Conservation (phyloP, 1,139 yeast genomes). For the Pneumocystis sp. region DNA sequence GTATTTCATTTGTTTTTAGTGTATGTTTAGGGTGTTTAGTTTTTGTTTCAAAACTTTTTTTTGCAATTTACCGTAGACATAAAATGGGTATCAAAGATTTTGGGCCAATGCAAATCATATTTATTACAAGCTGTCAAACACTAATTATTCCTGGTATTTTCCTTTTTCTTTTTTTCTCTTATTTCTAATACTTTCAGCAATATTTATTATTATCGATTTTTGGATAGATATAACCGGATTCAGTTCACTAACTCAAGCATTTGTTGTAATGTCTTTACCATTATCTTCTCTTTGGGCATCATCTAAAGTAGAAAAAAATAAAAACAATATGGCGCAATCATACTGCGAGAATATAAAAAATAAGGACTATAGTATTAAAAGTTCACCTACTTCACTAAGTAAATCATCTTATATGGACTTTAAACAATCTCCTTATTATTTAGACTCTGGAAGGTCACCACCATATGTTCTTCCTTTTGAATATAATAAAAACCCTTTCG, state of each 20-base stretch:
- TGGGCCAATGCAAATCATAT: slow-evolving; percentile 61
- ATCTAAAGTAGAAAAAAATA: slow-evolving; percentile 6
- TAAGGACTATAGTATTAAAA: background rate
- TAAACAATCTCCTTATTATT: background rate
- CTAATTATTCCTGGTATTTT: slow-evolving; percentile 62
- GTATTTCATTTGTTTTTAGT: slow-evolving; percentile 54
- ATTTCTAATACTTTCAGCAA: slow-evolving; percentile 23
- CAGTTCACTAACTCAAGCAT: slow-evolving; percentile 29
- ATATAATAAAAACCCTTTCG: background rate
- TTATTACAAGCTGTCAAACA: slow-evolving; percentile 73
- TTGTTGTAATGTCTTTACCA: slow-evolving; percentile 57
- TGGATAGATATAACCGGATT: slow-evolving; percentile 23
- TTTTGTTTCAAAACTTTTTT: slow-evolving; percentile 43
- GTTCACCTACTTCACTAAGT: background rate
- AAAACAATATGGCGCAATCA: background rate
- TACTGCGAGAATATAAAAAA: background rate
- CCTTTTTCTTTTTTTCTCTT: background rate
- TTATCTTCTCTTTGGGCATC: slow-evolving; percentile 77
- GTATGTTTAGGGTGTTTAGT: slow-evolving; percentile 47
- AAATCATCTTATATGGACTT: background rate
- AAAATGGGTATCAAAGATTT: slow-evolving; percentile 67
- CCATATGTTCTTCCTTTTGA: background rate
- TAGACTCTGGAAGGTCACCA: background rate
- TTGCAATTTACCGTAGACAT: slow-evolving; percentile 59
- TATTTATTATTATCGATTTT: slow-evolving; percentile 31